Conservation (phyloP, 768 basidiomycete species). For the Pholiota microspora region DNA sequence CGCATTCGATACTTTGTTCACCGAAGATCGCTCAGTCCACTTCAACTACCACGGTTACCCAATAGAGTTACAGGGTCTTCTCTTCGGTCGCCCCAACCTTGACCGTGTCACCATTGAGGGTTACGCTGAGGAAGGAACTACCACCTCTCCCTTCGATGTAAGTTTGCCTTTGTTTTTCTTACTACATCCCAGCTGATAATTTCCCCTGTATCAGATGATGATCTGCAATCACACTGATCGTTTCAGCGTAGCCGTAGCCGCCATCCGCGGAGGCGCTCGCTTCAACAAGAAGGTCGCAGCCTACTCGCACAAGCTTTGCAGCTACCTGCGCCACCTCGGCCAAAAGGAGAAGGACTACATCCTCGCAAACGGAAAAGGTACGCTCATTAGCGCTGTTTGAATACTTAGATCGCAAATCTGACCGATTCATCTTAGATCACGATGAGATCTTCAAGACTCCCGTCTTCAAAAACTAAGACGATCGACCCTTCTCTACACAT, state of each 20-base stretch:
- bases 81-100: constrained; percentile 53
- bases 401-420: too few species aligned
- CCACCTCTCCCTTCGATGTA: constrained; percentile 80
- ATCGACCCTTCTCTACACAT: not conserved
- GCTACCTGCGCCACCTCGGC: constrained; percentile 56
- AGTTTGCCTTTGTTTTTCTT: constrained; percentile 20
- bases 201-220: constrained; percentile 57
- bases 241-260: constrained; percentile 61
- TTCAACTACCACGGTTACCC: constrained; percentile 88
- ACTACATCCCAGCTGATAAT: not conserved
- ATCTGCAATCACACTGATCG: constrained; percentile 66
- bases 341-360: constrained; percentile 64
- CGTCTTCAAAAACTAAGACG: constrained; percentile 34
- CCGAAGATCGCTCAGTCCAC: constrained; percentile 62
- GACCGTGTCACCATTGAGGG: constrained; percentile 57
- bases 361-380: constrained; percentile 55
- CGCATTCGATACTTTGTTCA: constrained; percentile 72
- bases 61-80: constrained; percentile 63
- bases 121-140: constrained; percentile 74
- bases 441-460: constrained; percentile 48
- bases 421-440: too few species aligned
- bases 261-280: constrained; percentile 53
- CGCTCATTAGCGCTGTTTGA: too few species aligned
- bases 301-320: constrained; percentile 55
- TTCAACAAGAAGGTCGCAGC: constrained; percentile 54